Evolutionary conservation across 768 basidiomycete genomes (phyloP), one percentile per base, ranked within the genome.

Genomic region (Leccinellum albellum): DNA sequence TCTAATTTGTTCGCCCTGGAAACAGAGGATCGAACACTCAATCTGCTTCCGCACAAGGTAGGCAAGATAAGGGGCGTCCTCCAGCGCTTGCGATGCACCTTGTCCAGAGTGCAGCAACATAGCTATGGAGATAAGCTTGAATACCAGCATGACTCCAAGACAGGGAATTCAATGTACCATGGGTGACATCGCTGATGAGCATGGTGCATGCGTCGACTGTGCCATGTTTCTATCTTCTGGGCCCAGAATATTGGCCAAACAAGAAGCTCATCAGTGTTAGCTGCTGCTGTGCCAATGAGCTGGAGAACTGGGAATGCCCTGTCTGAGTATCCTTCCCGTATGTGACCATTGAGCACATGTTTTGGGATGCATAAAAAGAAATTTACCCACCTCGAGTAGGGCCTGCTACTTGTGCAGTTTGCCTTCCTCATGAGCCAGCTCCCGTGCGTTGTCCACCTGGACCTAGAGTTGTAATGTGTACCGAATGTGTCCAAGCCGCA

Each of bases 91-190:
- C 31, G 70, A 71, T 24, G 67, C 71, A 26, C 70, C 70, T 57
- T 68, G 70, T 24, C 70, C 67, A 31, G 69, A 69, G 50, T 72
- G 62, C 4, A 70, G 71, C 10, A 71, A 67, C 70, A 71, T 69
- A 4, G 66, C 71, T 71, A 20, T 31, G 21, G 32, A 52, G 7
- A 42, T 26, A 29, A 46, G 23, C 1, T 51, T 32, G n/a, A 28
- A 23, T 48, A 6, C n/a, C 24, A 50, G n/a, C 45, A 7, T 40
- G 6, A 40, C 42, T n/a, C 48, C n/a, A n/a, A n/a, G 7, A 42
- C 17, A 51, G 3, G n/a, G 24, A 9, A 37, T 17, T 14, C 24
- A 29, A 58, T 64, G 3, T 51, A 71, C 70, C 69, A 57, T 73
- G 70, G 46, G 67, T 67, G 47, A 71, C 70, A n/a, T 71, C 71